Base-by-base conservation (phyloP, 2,329 filamentous ascomycete species). In the Huntiella omanensis region DNA sequence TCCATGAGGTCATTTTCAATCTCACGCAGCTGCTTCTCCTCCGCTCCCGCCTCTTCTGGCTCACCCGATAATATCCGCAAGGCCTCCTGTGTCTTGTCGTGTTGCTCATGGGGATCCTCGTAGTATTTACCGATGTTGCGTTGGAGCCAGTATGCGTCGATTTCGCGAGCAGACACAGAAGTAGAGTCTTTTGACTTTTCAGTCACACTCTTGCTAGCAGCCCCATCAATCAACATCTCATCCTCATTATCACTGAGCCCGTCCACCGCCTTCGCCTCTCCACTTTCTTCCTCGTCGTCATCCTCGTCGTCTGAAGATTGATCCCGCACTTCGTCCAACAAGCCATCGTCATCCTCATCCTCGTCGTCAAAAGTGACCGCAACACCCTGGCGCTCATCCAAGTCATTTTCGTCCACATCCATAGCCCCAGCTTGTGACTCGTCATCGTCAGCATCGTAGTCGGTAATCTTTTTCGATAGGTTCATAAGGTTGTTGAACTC, bases 1-100 rank as follows among this genome's bases (percentile, higher is more conserved):
- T 95, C 91, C 83, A 96, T 96, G 49, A 98, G 69, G 52, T 98
- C 91, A 60, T 98, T 98, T 58, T 98, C 91, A 47, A 96, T 87
- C 57, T 98, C 88, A 55, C 88, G 79, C 28, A 96, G 68, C 11
- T 83, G 73, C 60, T 83, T 87, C 56, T 92, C 85, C 50, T 88
- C 80, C 12, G 81, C 86, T 47, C 82, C 80, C 43, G 63, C 60
- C 54, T 77, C 73, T 16, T 78, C 80, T 2, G 77, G 71, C 52
- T 80, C 71, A 40, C 83, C 86, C 28, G 83, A 81, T 46, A 98
- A 71, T 41, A 92, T 86, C 33, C 79, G 75, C 46, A 98, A 69
- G 0, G 86, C 87, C 53, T 84, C 73, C 53, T 80, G 75, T 4
- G 91, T 91, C 65, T 96, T 96, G 58, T 91, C 84, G 56, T 93